Conservation (phyloP, 129 eudicot genomes). For the Flaveria bidentis region DNA sequence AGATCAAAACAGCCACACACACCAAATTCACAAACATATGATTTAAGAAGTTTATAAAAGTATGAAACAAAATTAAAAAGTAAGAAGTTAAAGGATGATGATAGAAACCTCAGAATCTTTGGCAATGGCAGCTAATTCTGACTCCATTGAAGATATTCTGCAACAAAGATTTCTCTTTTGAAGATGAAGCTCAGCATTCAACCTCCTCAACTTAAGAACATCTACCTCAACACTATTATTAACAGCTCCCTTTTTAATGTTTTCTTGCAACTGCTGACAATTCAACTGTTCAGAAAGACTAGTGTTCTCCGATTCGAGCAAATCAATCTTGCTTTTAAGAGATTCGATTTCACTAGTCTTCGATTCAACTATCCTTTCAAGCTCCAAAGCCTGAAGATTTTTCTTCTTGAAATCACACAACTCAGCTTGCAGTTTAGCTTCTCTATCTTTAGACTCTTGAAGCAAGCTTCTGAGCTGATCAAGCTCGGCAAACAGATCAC, state of each 20-base stretch:
- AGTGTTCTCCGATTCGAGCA: slow-evolving; percentile 53
- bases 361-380: slow-evolving; percentile 48
- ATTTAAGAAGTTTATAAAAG: neutral
- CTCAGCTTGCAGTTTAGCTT: slow-evolving; percentile 65
- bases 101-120: slow-evolving; percentile 59
- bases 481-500: slow-evolving; percentile 71
- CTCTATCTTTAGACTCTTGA: slow-evolving; percentile 85
- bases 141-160: slow-evolving; percentile 73
- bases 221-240: slow-evolving; percentile 58
- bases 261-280: slow-evolving; percentile 50
- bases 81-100: neutral
- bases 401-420: slow-evolving; percentile 55
- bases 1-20: neutral
- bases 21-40: neutral
- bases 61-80: neutral
- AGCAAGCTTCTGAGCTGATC: slow-evolving; percentile 79
- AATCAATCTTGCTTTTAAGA: slow-evolving; percentile 47
- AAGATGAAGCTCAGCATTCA: slow-evolving; percentile 93
- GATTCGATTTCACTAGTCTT: slow-evolving; percentile 57
- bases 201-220: slow-evolving; percentile 72
- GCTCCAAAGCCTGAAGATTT: slow-evolving; percentile 50
- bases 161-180: slow-evolving; percentile 78
- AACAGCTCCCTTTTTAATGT: slow-evolving; percentile 35
- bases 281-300: slow-evolving; percentile 54
- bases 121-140: slow-evolving; percentile 51